Percentiles rank a stretch among this genome's conserved stretches.
Evolutionary conservation across 2,329 filamentous ascomycete species (phyloP).

Genomic region (Grosmannia huntii): DNA sequence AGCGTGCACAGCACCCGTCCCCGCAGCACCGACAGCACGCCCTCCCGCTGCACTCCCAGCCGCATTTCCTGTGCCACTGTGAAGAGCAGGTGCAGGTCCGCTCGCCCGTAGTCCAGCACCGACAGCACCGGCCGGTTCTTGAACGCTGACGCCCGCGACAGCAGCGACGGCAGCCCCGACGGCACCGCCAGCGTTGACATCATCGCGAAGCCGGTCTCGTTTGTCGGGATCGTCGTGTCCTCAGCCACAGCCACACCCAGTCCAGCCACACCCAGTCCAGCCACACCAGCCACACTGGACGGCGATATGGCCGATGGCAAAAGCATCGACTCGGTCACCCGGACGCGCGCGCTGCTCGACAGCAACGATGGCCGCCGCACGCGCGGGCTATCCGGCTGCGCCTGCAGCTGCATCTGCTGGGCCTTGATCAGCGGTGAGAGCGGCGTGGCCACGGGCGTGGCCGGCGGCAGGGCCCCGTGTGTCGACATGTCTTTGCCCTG

Average conservation of each 20-base stretch:
- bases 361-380: conserved; percentile 13
- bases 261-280: neutral
- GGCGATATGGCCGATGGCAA: neutral
- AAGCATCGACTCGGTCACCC: neutral
- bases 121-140: conserved; percentile 84
- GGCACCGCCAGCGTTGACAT: conserved; percentile 2
- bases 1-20: conserved; percentile 80
- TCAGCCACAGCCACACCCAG: too few relatives aligned
- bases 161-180: conserved; percentile 47
- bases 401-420: conserved; percentile 22
- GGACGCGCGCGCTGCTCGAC: neutral
- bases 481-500: conserved; percentile 66
- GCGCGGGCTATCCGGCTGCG: conserved; percentile 20
- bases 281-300: neutral
- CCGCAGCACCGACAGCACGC: conserved; percentile 74
- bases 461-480: conserved; percentile 38
- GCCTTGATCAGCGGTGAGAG: conserved; percentile 48
- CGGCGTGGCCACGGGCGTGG: conserved; percentile 35
- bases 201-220: too few relatives aligned
- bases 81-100: conserved; percentile 86
- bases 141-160: conserved; percentile 67
- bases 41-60: conserved; percentile 82
- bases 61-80: conserved; percentile 97
- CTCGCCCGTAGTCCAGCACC: conserved; percentile 76
- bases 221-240: too few relatives aligned